Conservation (phyloP, 345 rosid species). For the Aquilaria yunnanensis region DNA sequence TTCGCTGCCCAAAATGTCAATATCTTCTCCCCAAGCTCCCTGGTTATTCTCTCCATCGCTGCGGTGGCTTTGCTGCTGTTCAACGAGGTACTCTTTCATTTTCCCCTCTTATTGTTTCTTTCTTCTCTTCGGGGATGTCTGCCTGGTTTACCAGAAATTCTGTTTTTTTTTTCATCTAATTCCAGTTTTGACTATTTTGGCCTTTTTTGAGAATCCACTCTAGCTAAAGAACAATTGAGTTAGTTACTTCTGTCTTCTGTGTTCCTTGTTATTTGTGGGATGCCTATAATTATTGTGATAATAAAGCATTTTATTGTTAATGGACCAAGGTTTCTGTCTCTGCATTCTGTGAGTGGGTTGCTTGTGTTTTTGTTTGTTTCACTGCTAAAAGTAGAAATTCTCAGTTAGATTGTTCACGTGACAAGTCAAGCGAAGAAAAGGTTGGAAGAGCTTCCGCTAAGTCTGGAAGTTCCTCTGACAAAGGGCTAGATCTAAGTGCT, state of each 20-base stretch:
- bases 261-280: too few species aligned
- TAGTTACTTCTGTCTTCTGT: neutral
- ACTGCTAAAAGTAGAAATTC: slow-evolving; percentile 50
- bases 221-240: neutral
- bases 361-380: slow-evolving; percentile 19
- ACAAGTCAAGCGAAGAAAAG: slow-evolving; percentile 40
- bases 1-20: slow-evolving; percentile 77
- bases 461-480: slow-evolving; percentile 31
- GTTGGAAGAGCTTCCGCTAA: slow-evolving; percentile 31
- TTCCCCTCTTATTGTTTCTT: neutral
- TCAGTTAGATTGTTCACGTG: slow-evolving; percentile 35
- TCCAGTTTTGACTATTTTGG: too few species aligned
- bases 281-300: too few species aligned
- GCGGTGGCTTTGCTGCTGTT: slow-evolving; percentile 88
- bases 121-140: too few species aligned
- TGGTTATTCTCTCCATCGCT: slow-evolving; percentile 57
- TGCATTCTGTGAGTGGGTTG: slow-evolving; percentile 14
- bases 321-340: neutral
- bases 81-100: slow-evolving; percentile 49
- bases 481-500: slow-evolving; percentile 38
- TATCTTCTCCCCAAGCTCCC: slow-evolving; percentile 65
- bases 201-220: too few species aligned
- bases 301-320: too few species aligned
- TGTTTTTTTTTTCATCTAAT: too few species aligned
- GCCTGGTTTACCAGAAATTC: slow-evolving; percentile 7